phyloP scores from a whole-genome alignment of 352 stramenopile genomes.

The Phytophthora macrochlamydospora region DNA sequence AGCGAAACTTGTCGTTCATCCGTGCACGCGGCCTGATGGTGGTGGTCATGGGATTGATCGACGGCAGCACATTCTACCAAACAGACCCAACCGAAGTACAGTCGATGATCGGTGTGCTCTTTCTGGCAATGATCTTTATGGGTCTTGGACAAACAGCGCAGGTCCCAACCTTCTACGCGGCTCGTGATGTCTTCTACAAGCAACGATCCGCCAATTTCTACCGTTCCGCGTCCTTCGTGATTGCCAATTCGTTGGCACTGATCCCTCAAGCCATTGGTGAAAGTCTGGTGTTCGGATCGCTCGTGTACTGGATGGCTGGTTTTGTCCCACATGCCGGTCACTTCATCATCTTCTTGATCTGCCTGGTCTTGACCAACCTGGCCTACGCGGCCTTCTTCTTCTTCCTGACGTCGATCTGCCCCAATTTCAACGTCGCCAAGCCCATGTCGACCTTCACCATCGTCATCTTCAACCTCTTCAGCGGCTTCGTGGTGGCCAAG shows the following conservation, averaged over 20 bases:
- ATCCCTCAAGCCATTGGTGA: constrained; percentile 51
- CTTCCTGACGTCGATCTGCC: constrained; percentile 32
- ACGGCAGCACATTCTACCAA: constrained; percentile 54
- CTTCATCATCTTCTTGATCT: constrained; percentile 42
- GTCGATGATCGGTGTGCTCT: constrained; percentile 74
- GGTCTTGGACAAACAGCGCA: constrained; percentile 73
- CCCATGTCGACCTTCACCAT: constrained; percentile 46
- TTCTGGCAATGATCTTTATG: constrained; percentile 80
- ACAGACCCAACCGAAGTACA: constrained; percentile 43
- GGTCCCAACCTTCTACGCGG: constrained; percentile 76
- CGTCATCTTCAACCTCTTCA: constrained; percentile 46
- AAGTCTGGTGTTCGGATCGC: constrained; percentile 66
- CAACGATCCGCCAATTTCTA: constrained; percentile 81
- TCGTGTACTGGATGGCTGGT: constrained; percentile 85
- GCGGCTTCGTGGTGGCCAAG: constrained; percentile 59
- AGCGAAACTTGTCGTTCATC: constrained; percentile 47
- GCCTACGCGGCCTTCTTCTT: constrained; percentile 44
- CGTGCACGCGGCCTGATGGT: constrained; percentile 36
- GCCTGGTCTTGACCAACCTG: constrained; percentile 39
- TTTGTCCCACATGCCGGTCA: constrained; percentile 22
- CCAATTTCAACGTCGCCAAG: constrained; percentile 44
- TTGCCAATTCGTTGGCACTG: constrained; percentile 36
- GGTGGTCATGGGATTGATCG: constrained; percentile 51
- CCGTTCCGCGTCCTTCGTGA: constrained; percentile 67
- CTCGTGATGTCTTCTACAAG: constrained; percentile 80